Percentiles rank a stretch among this genome's conserved stretches.
Conservation (phyloP, 805 yeast species). For the Millerozyma acaciae region DNA sequence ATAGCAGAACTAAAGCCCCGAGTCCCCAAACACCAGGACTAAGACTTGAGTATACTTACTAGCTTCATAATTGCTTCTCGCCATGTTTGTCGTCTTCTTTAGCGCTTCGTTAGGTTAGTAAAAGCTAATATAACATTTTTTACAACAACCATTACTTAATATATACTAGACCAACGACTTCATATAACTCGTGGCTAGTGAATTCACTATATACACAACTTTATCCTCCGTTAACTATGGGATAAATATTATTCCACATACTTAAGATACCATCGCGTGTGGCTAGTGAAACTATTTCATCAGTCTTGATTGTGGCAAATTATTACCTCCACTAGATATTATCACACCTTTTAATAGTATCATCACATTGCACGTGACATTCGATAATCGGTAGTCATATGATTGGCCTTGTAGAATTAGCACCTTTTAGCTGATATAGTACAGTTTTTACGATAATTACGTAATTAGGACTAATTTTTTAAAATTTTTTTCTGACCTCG, state of each 20-base stretch:
- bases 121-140: background rate
- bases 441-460: background rate
- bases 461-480: too few relatives aligned
- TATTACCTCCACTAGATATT: too few relatives aligned
- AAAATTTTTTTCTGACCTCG: background rate
- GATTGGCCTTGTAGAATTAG: slow-evolving; percentile 1
- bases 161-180: background rate
- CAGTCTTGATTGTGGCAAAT: too few relatives aligned
- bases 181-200: slow-evolving; percentile 2
- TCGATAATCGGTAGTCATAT: background rate
- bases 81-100: background rate
- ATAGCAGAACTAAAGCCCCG: background rate
- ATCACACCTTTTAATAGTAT: too few relatives aligned
- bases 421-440: background rate
- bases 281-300: slow-evolving; percentile 2
- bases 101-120: background rate
- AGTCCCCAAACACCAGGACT: background rate
- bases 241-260: background rate
- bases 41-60: background rate
- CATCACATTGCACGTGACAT: slow-evolving; percentile 3
- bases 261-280: background rate
- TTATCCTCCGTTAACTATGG: background rate
- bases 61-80: background rate
- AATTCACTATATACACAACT: background rate
- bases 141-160: background rate